These are phyloP conservation scores for Venturia oleaginea DNA, from an alignment of 2,329 filamentous ascomycete genomes.

Conservation along the genomic window DNA sequence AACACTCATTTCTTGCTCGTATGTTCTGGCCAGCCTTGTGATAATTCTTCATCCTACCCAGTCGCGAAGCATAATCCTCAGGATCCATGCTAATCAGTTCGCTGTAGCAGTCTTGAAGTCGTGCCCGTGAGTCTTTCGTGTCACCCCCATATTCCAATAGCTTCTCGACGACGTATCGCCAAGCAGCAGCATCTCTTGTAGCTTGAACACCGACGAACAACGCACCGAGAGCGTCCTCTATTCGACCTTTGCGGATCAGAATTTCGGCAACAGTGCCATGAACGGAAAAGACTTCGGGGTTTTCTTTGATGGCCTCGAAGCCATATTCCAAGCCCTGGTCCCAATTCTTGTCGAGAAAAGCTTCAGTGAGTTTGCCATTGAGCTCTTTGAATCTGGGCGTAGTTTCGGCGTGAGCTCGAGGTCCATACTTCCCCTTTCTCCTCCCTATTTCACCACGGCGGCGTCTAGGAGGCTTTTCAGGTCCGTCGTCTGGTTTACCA, in stretches of 20 bases:
- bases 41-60: conserved; percentile 47
- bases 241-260: conserved; percentile 45
- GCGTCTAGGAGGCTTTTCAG: neutral
- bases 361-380: conserved; percentile 57
- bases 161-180: conserved; percentile 48
- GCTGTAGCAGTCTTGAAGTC: conserved; percentile 42
- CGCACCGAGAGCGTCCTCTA: conserved; percentile 46
- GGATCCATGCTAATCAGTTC: conserved; percentile 45
- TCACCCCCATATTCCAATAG: conserved; percentile 35
- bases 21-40: conserved; percentile 39
- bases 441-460: conserved; percentile 17
- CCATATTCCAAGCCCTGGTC: conserved; percentile 47
- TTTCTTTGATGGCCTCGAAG: conserved; percentile 43
- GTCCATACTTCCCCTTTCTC: conserved; percentile 25
- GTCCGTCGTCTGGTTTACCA: neutral
- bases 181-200: conserved; percentile 46
- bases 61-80: conserved; percentile 43
- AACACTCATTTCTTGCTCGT: conserved; percentile 42
- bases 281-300: conserved; percentile 54
- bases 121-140: conserved; percentile 35
- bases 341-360: conserved; percentile 55
- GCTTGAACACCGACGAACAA: conserved; percentile 51
- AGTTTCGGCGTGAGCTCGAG: conserved; percentile 54
- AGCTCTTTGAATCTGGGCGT: conserved; percentile 62
- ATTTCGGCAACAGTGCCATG: conserved; percentile 53